A percentile compares a stretch with the other conserved stretches of the same genome.
Conservation (phyloP, 1,284 basidiomycete genomes). For the Melampsora larici-populina region DNA sequence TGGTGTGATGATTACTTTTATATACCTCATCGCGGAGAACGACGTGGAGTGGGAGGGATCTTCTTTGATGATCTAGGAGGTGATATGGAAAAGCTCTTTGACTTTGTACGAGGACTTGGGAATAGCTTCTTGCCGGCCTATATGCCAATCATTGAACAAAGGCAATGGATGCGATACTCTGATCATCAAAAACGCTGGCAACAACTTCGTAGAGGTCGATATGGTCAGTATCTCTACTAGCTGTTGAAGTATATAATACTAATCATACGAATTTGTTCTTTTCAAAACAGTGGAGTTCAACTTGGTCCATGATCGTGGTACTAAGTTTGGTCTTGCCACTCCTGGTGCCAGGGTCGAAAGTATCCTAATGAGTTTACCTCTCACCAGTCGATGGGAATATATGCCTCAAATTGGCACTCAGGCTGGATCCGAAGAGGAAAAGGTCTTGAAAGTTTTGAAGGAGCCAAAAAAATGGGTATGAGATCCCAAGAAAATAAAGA, state of each 20-base stretch:
- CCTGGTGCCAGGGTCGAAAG: slow-evolving; percentile 89
- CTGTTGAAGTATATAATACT: not conserved
- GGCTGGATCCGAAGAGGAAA: slow-evolving; percentile 67
- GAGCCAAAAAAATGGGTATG: slow-evolving; percentile 69
- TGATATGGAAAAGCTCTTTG: slow-evolving; percentile 66
- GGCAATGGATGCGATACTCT: slow-evolving; percentile 62
- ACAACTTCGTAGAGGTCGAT: slow-evolving; percentile 65
- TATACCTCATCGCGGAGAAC: slow-evolving; percentile 85
- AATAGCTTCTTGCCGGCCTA: slow-evolving; percentile 82
- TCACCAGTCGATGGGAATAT: slow-evolving; percentile 91
- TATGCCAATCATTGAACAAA: slow-evolving; percentile 70
- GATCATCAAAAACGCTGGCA: slow-evolving; percentile 77
- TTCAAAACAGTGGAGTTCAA: slow-evolving; percentile 92
- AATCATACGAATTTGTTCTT: not conserved
- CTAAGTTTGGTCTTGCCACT: slow-evolving; percentile 77
- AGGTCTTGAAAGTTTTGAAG: slow-evolving; percentile 67
- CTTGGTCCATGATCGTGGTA: slow-evolving; percentile 71
- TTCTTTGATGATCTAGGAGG: slow-evolving; percentile 87
- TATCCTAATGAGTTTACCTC: slow-evolving; percentile 66
- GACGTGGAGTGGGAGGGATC: slow-evolving; percentile 86
- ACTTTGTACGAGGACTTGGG: slow-evolving; percentile 68
- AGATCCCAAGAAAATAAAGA: slow-evolving; percentile 35
- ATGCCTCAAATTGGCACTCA: slow-evolving; percentile 64
- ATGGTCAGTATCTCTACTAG: slow-evolving; percentile 1
- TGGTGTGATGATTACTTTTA: slow-evolving; percentile 99